Percentiles rank a stretch among this genome's conserved stretches.
These are phyloP conservation scores for Trichoderma gamsii DNA, from an alignment of 495 filamentous ascomycete genomes.

Conservation along the genomic window DNA sequence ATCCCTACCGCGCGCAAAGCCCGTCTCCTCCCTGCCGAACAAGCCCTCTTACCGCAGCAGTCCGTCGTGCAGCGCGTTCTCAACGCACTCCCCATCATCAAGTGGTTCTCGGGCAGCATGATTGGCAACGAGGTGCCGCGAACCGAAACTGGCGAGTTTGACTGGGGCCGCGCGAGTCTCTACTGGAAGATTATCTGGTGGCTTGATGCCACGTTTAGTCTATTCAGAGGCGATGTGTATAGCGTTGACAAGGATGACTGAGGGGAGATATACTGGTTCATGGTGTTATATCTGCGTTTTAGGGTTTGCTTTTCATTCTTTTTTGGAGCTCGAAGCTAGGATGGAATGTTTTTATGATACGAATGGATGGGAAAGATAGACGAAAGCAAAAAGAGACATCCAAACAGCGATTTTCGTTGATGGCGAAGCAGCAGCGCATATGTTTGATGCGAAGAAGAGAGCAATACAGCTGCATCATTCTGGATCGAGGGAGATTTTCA, in stretches of 20 bases:
- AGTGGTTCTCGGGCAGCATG: constrained; percentile 69
- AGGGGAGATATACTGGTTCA: neutral
- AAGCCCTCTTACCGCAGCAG: constrained; percentile 59
- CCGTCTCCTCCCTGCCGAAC: constrained; percentile 47
- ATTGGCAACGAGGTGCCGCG: constrained; percentile 74
- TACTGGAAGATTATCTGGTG: constrained; percentile 65
- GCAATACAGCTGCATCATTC: neutral
- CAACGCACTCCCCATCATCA: constrained; percentile 55
- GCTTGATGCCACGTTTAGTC: constrained; percentile 41
- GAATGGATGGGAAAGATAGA: neutral
- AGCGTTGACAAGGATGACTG: constrained; percentile 47
- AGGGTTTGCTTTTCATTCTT: neutral
- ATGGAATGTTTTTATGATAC: neutral
- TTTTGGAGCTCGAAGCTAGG: neutral
- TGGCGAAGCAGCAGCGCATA: neutral
- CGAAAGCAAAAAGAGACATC: neutral
- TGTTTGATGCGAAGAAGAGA: neutral
- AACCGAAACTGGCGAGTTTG: constrained; percentile 73
- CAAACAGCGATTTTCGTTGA: constrained; percentile 3
- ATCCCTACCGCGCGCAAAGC: constrained; percentile 46
- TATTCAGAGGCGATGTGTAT: constrained; percentile 45
- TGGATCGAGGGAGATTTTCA: neutral
- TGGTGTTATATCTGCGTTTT: neutral
- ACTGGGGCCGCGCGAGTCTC: constrained; percentile 63
- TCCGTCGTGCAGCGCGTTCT: constrained; percentile 55